Percentiles rank a stretch among this genome's conserved stretches.
These are phyloP conservation scores for Diplotaxis tenuifolia DNA, from an alignment of 345 rosid genomes.

Conservation along the genomic window DNA sequence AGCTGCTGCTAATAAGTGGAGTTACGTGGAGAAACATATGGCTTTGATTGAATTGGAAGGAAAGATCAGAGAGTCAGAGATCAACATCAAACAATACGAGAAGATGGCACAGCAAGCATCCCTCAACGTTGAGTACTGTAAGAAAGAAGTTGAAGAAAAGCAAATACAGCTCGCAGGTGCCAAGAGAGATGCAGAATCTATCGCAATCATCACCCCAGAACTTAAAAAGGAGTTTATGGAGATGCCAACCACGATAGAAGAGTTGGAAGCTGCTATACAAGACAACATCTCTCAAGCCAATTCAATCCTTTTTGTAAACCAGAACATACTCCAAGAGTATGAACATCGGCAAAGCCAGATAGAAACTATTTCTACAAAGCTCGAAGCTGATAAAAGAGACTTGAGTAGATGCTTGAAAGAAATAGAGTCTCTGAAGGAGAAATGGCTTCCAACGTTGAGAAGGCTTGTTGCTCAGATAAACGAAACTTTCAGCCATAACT, in stretches of 20 bases:
- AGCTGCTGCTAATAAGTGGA: slow-evolving; percentile 59
- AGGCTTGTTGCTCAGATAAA: slow-evolving; percentile 76
- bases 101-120: slow-evolving; percentile 64
- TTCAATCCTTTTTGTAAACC: slow-evolving; percentile 76
- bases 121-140: slow-evolving; percentile 50
- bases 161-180: slow-evolving; percentile 58
- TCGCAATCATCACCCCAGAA: slow-evolving; percentile 72
- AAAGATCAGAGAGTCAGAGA: slow-evolving; percentile 76
- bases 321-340: slow-evolving; percentile 76
- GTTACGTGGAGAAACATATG: slow-evolving; percentile 59
- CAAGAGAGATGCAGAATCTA: slow-evolving; percentile 76
- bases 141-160: slow-evolving; percentile 57
- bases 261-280: slow-evolving; percentile 85
- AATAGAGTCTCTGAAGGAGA: slow-evolving; percentile 67
- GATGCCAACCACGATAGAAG: slow-evolving; percentile 85
- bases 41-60: slow-evolving; percentile 67
- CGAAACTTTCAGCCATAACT: slow-evolving; percentile 83
- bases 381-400: slow-evolving; percentile 64
- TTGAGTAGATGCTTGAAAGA: slow-evolving; percentile 54
- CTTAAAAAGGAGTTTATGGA: slow-evolving; percentile 73
- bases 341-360: slow-evolving; percentile 73
- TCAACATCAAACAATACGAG: slow-evolving; percentile 65
- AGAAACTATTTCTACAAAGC: slow-evolving; percentile 46
- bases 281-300: slow-evolving; percentile 80
- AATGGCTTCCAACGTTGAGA: slow-evolving; percentile 90